These are phyloP conservation scores for Trametes cinnabarina DNA, from an alignment of 768 basidiomycete genomes.

Conservation along the genomic window DNA sequence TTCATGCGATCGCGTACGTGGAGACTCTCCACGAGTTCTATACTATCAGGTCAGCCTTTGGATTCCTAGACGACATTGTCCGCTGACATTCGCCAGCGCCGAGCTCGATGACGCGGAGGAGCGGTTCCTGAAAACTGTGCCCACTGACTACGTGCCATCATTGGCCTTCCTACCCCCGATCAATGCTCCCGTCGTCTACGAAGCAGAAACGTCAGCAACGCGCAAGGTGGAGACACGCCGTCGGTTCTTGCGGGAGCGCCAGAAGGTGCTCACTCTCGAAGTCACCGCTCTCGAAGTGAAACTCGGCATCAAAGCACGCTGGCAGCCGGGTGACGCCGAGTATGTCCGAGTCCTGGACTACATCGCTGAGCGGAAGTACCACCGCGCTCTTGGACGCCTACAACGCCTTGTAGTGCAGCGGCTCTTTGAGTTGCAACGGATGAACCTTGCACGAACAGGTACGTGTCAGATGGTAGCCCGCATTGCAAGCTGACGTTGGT, in stretches of 20 bases:
- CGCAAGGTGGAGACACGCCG: conserved; percentile 27
- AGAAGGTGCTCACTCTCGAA: conserved; percentile 20
- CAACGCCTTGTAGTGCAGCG: conserved; percentile 35
- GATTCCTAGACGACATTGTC: not conserved
- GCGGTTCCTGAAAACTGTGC: not conserved
- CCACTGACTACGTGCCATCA: not conserved
- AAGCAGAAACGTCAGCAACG: conserved; percentile 19
- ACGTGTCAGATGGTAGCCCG: conserved; percentile 12
- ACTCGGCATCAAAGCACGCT: conserved; percentile 27
- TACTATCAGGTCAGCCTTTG: conserved; percentile 7
- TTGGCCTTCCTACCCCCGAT: not conserved
- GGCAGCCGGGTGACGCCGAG: conserved; percentile 26
- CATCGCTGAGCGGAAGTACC: conserved; percentile 25
- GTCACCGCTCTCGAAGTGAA: conserved; percentile 1
- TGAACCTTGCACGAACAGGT: conserved; percentile 38
- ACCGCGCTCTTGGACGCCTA: conserved; percentile 31
- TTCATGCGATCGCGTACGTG: conserved; percentile 34
- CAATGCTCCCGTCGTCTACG: not conserved
- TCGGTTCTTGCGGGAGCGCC: conserved; percentile 18
- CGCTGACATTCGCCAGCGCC: not conserved
- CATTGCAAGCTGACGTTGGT: not conserved
- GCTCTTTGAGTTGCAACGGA: conserved; percentile 40
- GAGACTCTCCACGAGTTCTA: conserved; percentile 28
- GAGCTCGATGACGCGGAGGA: conserved; percentile 1
- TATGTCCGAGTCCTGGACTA: conserved; percentile 25